A percentile compares a stretch with the other conserved stretches of the same genome.
These are phyloP conservation scores for Hericium erinaceus DNA, from an alignment of 768 basidiomycete genomes.

Conservation along the genomic window DNA sequence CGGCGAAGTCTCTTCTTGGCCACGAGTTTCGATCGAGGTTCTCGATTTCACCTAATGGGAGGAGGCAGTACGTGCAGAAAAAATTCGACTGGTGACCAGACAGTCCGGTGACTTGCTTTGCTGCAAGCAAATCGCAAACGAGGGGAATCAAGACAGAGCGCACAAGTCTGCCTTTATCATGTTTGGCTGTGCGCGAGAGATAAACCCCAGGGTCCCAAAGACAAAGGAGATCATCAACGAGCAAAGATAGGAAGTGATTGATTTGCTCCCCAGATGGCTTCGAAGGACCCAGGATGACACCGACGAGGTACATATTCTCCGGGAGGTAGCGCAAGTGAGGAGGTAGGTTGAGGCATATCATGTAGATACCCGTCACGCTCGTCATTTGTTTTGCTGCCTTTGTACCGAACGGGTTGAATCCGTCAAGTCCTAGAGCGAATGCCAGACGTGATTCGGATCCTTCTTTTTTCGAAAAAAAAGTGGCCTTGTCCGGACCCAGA, in stretches of 20 bases:
- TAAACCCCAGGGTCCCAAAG: constrained; percentile 10
- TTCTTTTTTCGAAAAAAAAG: neutral
- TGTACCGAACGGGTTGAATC: constrained; percentile 5
- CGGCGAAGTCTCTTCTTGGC: constrained; percentile 8
- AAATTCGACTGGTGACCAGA: constrained; percentile 8
- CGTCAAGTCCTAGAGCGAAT: constrained; percentile 2
- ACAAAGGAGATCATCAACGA: constrained; percentile 9
- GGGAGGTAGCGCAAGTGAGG: constrained; percentile 4
- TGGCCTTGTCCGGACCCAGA: neutral
- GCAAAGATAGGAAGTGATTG: constrained; percentile 7
- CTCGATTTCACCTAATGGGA: constrained; percentile 17
- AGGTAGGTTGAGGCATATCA: constrained; percentile 16
- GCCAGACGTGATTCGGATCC: neutral
- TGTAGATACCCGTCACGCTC: constrained; percentile 10
- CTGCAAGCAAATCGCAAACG: constrained; percentile 18
- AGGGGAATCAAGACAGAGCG: constrained; percentile 6
- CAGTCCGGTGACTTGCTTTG: constrained; percentile 21
- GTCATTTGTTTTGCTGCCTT: constrained; percentile 5
- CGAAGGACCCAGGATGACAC: neutral
- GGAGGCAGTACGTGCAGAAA: constrained; percentile 18
- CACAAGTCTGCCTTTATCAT: neutral
- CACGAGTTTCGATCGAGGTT: constrained; percentile 11
- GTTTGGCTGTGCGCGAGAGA: neutral
- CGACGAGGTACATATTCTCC: no score
- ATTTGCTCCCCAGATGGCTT: neutral